Evolutionary conservation across 2,329 filamentous ascomycete genomes (phyloP), one percentile per base, ranked within the genome.

Genomic region (Zasmidium citrigriseum): DNA sequence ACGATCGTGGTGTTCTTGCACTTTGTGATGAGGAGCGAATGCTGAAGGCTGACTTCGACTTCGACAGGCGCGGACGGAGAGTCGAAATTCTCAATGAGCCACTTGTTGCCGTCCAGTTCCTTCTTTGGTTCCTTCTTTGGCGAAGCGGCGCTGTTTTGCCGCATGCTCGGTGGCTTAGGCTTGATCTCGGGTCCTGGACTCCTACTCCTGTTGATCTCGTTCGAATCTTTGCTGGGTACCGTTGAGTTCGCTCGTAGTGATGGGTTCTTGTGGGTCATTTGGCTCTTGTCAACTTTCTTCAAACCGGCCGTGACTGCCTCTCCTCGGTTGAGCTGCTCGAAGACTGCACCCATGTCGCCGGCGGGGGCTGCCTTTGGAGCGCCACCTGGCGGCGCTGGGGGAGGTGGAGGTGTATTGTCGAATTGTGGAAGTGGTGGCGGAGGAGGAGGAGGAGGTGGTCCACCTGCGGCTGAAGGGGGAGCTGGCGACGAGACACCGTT

Each of bases 201-300:
- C 82, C 95, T 96, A 57, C 84, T 86, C 50, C 90, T 84, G 22
- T 71, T 70, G 38, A 78, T 71, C 5, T 82, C 81, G 12, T 77
- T 74, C 18, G 47, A 10, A 44, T 80, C 79, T 59, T 81, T 82
- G 57, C 81, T 81, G 1, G 89, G 82, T 2, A 93, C 90, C 1
- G 85, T 83, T 12, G 90, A 89, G 60, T 81, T 81, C 22, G 90
- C 84, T 62, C 95, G 88, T 58, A 99, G 81, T 10, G 87, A 86
- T 14, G 95, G 95, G 77, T 99, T 99, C 81, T 98, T 98, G 78
- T 99, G 95, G 60, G 95, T 99, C 93, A 97, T 97, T 75, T 98
- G 83, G 54, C 90, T 95, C 72, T 88, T 89, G 78, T 97, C 93
- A 51, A 99, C 95, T 80, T 97, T 99, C 66, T 90, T 89, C 34